Evolutionary conservation across 2,329 filamentous ascomycete genomes (phyloP), one percentile per base, ranked within the genome.

Genomic region (Aureobasidium lini): DNA sequence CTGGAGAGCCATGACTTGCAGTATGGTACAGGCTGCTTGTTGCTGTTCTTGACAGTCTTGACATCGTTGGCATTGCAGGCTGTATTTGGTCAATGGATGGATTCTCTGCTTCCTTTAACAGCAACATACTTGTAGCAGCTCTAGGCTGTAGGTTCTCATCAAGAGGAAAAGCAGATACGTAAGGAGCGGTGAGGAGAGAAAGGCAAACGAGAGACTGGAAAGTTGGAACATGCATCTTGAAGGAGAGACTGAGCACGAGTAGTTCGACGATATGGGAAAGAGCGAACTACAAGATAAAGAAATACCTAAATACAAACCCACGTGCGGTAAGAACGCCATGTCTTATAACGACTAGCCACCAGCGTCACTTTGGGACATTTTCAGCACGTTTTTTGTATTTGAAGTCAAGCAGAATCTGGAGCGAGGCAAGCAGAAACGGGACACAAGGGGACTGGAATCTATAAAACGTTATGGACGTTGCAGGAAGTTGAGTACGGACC

Each of bases 1-100:
- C 6, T 58, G 9, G 44, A 18, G 6, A 58, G 54, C 54, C 54
- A 58, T 58, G 54, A 49, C 18, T 58, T 58, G 44, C 54, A 58
- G 44, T 48, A 58, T 23, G 34, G 13, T 4, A 48, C 36, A 7
- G 54, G 54, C 29, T 58, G 54, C 34, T 58, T 58, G 54, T 48
- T 40, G 28, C 43, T 58, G 36, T 34, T 43, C 15, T 49, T 49
- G 1, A 58, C 34, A 10, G 54, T 49, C 43, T 48, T 58, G 15
- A 58, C 11, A 16, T 58, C 36, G n/a, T 42, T 49, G 43, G 44
- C 34, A 58, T 58, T 58, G 28, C 54, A 58, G 9, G 43, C 54
- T 57, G 43, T 29, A 6, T 29, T 29, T 29, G 34, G 34, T 57
- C 23, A 57, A 43, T 8, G 15, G 15, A 13, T 31, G 23, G 8